A percentile compares a stretch with the other conserved stretches of the same genome.
phyloP scores from a whole-genome alignment of 169 alveolate genomes.

The Cryptosporidium baileyi region DNA sequence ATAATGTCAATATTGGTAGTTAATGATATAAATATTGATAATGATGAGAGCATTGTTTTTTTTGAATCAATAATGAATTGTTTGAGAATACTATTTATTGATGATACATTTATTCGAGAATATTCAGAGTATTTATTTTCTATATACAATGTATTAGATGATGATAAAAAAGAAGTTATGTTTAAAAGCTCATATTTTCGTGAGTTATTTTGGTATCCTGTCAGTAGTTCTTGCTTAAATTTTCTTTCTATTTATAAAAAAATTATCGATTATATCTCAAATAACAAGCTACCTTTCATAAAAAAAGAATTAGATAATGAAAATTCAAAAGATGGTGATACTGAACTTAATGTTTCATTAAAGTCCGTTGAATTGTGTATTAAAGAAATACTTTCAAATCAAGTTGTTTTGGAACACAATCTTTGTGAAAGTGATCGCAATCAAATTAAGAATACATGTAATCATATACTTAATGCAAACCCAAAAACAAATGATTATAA shows the following conservation, averaged over 20 bases:
- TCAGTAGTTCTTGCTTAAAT: not conserved
- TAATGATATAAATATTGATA: not conserved
- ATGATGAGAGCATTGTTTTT: not conserved
- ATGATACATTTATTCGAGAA: constrained; percentile 5
- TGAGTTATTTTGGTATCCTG: constrained; percentile 7
- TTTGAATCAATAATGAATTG: not conserved
- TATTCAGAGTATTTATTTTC: constrained; percentile 34
- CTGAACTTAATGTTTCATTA: not conserved
- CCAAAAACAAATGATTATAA: not conserved
- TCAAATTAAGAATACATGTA: not conserved
- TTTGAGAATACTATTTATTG: not conserved
- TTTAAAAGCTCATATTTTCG: not conserved
- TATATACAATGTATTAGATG: not conserved
- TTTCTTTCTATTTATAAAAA: not conserved
- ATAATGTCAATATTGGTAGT: constrained; percentile 37
- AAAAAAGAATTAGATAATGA: not conserved
- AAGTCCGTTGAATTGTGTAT: not conserved
- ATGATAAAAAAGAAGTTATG: not conserved
- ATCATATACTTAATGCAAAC: not conserved
- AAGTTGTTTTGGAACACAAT: not conserved
- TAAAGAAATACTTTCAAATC: not conserved
- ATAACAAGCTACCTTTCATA: no score
- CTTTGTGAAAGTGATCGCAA: not conserved
- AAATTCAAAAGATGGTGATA: not conserved
- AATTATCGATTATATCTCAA: not conserved